Conservation (phyloP, 2,329 filamentous ascomycete species). For the Stromatinia cepivora region DNA sequence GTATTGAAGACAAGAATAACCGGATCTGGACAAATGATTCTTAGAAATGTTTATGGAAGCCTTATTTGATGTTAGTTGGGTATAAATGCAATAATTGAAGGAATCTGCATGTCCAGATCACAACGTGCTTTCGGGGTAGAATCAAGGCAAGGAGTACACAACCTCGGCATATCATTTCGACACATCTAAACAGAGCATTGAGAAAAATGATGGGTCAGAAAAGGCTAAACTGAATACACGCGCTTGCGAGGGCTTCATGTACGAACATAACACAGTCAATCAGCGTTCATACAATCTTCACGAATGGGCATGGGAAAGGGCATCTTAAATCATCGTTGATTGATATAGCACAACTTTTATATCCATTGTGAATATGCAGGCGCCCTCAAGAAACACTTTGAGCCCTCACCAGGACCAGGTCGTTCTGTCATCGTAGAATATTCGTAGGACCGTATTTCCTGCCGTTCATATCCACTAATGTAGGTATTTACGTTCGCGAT, state of each 20-base stretch:
- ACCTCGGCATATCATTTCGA: background rate
- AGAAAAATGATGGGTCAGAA: background rate
- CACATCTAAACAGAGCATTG: background rate
- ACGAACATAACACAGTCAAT: background rate
- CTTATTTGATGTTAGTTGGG: background rate
- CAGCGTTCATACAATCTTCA: constrained; percentile 1
- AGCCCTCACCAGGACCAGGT: constrained; percentile 55
- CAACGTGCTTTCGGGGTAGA: no score
- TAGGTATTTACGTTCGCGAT: constrained; percentile 43
- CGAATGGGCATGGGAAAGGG: constrained; percentile 13
- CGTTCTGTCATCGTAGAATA: constrained; percentile 45
- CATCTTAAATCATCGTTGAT: constrained; percentile 49
- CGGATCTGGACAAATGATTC: background rate
- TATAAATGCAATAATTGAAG: background rate
- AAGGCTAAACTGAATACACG: background rate
- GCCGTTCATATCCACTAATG: constrained; percentile 46
- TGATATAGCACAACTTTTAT: constrained; percentile 52
- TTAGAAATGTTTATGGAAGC: background rate
- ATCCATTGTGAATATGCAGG: constrained; percentile 51
- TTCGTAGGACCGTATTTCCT: constrained; percentile 58
- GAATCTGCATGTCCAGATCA: background rate
- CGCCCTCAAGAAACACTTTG: constrained; percentile 64
- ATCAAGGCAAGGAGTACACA: background rate
- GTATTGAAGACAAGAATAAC: background rate
- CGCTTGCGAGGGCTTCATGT: background rate